Evolutionary conservation across 2,329 filamentous ascomycete species (phyloP).

Genomic region (Cercospora sesami): DNA sequence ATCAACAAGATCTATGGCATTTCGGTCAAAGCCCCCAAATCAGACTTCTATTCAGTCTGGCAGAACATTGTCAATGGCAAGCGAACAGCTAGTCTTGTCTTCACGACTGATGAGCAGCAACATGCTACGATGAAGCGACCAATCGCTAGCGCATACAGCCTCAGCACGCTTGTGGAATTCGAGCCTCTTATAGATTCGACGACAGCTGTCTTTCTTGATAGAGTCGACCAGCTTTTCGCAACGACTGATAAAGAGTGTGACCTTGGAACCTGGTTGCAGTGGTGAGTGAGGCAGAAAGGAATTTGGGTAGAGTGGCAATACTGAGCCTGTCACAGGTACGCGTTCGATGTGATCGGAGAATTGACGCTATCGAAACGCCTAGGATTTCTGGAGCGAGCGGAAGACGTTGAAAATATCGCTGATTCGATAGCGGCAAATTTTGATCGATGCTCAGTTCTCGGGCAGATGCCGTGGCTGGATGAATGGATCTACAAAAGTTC

Average conservation of each 20-base stretch:
- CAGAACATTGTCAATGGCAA: slow-evolving; percentile 34
- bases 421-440: slow-evolving; percentile 29
- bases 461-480: slow-evolving; percentile 37
- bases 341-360: slow-evolving; percentile 33
- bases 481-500: slow-evolving; percentile 31
- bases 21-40: slow-evolving; percentile 25
- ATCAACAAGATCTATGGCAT: slow-evolving; percentile 59
- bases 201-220: slow-evolving; percentile 60
- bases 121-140: slow-evolving; percentile 34
- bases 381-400: slow-evolving; percentile 28
- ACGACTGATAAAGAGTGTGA: slow-evolving; percentile 53
- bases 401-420: slow-evolving; percentile 24
- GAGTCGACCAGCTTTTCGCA: slow-evolving; percentile 39
- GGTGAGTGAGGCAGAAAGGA: slow-evolving; percentile 53
- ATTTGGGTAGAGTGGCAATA: neutral
- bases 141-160: slow-evolving; percentile 28
- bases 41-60: slow-evolving; percentile 21
- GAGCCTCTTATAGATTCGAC: slow-evolving; percentile 76
- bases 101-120: slow-evolving; percentile 33
- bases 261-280: slow-evolving; percentile 71
- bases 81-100: slow-evolving; percentile 30
- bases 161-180: slow-evolving; percentile 72
- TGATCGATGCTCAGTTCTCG: slow-evolving; percentile 32
- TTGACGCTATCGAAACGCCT: slow-evolving; percentile 30
- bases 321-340: slow-evolving; percentile 16